These are phyloP conservation scores for Cutaneotrichosporon curvatum DNA, from an alignment of 1,284 basidiomycete species.

Conservation along the genomic window DNA sequence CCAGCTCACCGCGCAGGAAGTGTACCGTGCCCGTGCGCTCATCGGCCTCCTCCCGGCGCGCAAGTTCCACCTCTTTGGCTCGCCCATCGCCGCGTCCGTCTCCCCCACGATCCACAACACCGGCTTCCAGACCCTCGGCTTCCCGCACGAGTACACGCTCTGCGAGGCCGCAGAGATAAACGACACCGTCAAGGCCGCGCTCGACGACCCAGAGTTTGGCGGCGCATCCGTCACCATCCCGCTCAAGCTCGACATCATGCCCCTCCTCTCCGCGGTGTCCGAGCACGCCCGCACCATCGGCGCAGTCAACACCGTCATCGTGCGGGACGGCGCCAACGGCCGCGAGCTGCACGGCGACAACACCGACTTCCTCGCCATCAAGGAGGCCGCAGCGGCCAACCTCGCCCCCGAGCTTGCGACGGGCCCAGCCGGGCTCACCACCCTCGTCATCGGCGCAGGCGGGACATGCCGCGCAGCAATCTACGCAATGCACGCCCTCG, in stretches of 20 bases:
- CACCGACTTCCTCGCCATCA: slow-evolving; percentile 86
- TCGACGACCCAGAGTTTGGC: slow-evolving; percentile 70
- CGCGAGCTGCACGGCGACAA: slow-evolving; percentile 73
- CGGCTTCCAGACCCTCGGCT: slow-evolving; percentile 68
- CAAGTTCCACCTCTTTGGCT: slow-evolving; percentile 80
- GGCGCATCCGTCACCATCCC: slow-evolving; percentile 96
- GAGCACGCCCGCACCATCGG: slow-evolving; percentile 75
- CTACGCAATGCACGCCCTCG: slow-evolving; percentile 70
- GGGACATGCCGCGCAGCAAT: slow-evolving; percentile 88
- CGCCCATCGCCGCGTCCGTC: slow-evolving; percentile 80
- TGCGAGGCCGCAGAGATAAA: slow-evolving; percentile 66
- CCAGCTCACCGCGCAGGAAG: slow-evolving; percentile 79
- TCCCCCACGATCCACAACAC: slow-evolving; percentile 92
- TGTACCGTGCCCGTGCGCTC: slow-evolving; percentile 72
- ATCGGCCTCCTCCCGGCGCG: slow-evolving; percentile 67
- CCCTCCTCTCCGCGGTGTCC: slow-evolving; percentile 67
- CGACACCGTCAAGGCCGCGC: slow-evolving; percentile 57
- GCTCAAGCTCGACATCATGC: slow-evolving; percentile 79
- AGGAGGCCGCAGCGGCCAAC: slow-evolving; percentile 49
- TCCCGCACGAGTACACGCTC: slow-evolving; percentile 74
- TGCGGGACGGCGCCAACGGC: slow-evolving; percentile 49
- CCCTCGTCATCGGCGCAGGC: slow-evolving; percentile 82
- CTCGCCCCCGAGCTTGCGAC: slow-evolving; percentile 30
- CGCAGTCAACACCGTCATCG: slow-evolving; percentile 86
- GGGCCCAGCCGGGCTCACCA: slow-evolving; percentile 48